phyloP scores from a whole-genome alignment of 1,284 basidiomycete genomes.

The Lentinula novae-zelandiae region DNA sequence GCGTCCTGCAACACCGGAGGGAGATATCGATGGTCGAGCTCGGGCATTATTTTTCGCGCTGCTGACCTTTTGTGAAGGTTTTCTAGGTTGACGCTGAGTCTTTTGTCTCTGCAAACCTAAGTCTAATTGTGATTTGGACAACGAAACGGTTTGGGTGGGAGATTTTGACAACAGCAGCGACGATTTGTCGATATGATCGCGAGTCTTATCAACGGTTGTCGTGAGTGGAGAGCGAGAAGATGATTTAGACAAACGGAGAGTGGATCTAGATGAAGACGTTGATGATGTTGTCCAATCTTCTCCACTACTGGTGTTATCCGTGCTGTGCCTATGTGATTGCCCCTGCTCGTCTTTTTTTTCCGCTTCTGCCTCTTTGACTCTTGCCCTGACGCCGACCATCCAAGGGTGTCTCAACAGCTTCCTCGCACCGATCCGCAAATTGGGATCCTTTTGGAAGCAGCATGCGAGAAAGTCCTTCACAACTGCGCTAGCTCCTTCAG shows the following conservation, averaged over 20 bases:
- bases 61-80: neutral
- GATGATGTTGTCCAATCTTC: neutral
- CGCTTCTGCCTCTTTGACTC: neutral
- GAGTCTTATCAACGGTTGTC: neutral
- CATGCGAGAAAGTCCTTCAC: slow-evolving; percentile 97
- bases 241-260: neutral
- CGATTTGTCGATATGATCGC: neutral
- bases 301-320: slow-evolving; percentile 25
- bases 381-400: slow-evolving; percentile 73
- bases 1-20: neutral
- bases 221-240: neutral
- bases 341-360: neutral
- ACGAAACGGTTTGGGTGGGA: neutral
- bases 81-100: slow-evolving; percentile 20
- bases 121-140: neutral
- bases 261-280: neutral
- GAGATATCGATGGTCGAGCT: neutral
- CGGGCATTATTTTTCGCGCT: neutral
- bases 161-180: neutral
- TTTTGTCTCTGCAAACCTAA: neutral
- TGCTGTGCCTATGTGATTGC: slow-evolving; percentile 58
- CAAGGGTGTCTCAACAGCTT: slow-evolving; percentile 93
- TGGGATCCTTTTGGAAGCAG: slow-evolving; percentile 97
- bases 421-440: slow-evolving; percentile 90
- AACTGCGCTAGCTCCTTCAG: slow-evolving; percentile 89